These are phyloP conservation scores for Zygosaccharomyces sapae DNA, from an alignment of 1,139 yeast species.

Conservation along the genomic window DNA sequence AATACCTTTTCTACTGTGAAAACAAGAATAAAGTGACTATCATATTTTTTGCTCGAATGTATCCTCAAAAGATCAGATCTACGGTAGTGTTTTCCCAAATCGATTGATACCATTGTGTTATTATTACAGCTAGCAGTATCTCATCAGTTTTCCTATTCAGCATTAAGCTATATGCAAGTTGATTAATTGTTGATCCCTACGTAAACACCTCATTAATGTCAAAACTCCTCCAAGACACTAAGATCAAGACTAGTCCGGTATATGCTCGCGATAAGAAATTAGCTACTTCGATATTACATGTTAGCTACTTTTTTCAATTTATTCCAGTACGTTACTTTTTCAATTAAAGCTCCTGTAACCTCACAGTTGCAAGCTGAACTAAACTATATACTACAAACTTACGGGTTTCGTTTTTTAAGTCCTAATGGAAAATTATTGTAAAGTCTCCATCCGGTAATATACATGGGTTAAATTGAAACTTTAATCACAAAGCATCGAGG, in stretches of 20 bases:
- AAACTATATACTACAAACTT: neutral
- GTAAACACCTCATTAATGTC: too few species aligned
- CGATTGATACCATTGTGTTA: neutral
- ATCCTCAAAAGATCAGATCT: neutral
- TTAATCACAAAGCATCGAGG: neutral
- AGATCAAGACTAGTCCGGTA: too few species aligned
- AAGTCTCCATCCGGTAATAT: constrained; percentile 2
- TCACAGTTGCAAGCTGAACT: neutral
- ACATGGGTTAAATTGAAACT: constrained; percentile 2
- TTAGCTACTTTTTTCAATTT: neutral
- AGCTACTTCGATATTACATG: neutral
- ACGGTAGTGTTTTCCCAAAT: neutral
- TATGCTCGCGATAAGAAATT: neutral
- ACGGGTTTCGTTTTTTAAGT: neutral
- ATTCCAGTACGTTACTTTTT: neutral
- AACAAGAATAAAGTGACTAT: neutral
- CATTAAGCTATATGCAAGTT: too few species aligned
- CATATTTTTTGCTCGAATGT: neutral
- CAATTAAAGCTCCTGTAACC: neutral
- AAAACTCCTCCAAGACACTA: too few species aligned
- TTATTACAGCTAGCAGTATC: neutral
- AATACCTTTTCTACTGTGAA: constrained; percentile 16
- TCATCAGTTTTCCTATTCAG: neutral
- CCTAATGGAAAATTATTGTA: neutral
- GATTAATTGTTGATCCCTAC: too few species aligned